Conservation (phyloP, 2,329 filamentous ascomycete genomes). For the Claviceps sp. region DNA sequence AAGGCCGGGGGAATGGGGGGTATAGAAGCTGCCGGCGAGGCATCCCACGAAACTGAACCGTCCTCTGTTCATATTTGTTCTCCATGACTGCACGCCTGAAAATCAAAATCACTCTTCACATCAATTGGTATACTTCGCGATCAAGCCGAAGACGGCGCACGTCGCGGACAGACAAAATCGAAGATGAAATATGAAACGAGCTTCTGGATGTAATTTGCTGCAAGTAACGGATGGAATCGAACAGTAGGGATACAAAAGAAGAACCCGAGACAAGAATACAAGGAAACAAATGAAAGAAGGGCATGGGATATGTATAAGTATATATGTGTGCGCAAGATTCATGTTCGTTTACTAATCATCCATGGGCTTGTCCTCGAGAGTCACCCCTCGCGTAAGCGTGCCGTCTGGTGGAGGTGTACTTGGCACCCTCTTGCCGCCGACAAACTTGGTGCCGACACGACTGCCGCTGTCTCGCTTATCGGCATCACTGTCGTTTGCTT, state of each 20-base stretch:
- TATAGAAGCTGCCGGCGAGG: too few relatives aligned
- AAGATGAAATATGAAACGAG: too few relatives aligned
- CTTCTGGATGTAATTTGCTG: too few relatives aligned
- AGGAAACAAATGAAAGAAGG: background rate
- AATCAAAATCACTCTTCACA: too few relatives aligned
- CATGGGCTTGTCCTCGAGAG: constrained; percentile 40
- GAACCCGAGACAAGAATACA: background rate
- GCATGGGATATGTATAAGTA: background rate
- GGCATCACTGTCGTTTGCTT: constrained; percentile 12
- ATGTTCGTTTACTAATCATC: constrained; percentile 25
- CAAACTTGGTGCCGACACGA: constrained; percentile 29
- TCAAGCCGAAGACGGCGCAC: too few relatives aligned
- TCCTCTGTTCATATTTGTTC: too few relatives aligned
- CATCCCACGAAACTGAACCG: too few relatives aligned
- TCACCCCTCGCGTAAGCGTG: constrained; percentile 28
- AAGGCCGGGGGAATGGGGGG: too few relatives aligned
- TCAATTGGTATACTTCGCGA: too few relatives aligned
- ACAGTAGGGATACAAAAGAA: background rate
- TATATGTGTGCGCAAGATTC: background rate
- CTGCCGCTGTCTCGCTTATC: constrained; percentile 55
- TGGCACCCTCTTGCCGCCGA: constrained; percentile 32
- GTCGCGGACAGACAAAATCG: too few relatives aligned
- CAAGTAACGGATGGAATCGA: too few relatives aligned
- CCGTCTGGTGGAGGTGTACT: constrained; percentile 18
- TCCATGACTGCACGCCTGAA: too few relatives aligned